phyloP scores from a whole-genome alignment of 768 basidiomycete species.

The Boletus vermiculosoides region DNA sequence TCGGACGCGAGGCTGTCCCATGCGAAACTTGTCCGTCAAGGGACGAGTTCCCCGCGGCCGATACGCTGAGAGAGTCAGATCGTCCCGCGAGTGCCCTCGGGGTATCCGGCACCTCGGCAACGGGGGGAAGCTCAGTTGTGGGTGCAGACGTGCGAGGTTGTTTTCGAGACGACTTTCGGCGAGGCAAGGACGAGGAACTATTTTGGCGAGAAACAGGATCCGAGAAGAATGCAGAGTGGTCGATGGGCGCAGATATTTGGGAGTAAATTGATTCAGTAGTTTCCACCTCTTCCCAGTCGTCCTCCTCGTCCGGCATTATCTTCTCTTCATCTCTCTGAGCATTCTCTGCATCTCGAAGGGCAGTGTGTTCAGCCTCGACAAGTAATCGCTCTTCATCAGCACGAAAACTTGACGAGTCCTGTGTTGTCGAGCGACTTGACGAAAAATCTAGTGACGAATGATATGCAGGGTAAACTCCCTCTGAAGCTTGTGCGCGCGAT shows the following conservation, averaged over 20 bases:
- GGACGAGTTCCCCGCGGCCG: constrained; percentile 6
- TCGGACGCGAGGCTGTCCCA: constrained; percentile 7
- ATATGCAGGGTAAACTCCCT: neutral
- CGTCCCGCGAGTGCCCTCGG: neutral
- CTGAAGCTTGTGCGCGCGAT: constrained; percentile 21
- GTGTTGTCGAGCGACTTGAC: constrained; percentile 7
- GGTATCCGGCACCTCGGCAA: constrained; percentile 18
- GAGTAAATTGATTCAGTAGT: constrained; percentile 24
- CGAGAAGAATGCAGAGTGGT: constrained; percentile 9
- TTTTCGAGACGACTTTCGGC: constrained; percentile 12
- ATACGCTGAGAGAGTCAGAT: neutral
- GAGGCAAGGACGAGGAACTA: neutral
- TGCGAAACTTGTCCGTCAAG: constrained; percentile 11
- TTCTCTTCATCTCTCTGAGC: neutral
- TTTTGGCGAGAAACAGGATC: constrained; percentile 2
- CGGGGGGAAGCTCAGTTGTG: constrained; percentile 13
- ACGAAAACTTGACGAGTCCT: constrained; percentile 1
- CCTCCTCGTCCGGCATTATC: neutral
- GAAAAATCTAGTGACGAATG: constrained; percentile 2
- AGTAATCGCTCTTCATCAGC: constrained; percentile 13
- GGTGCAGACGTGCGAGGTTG: neutral
- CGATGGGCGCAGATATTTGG: constrained; percentile 22
- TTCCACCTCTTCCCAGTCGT: neutral
- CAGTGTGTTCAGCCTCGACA: constrained; percentile 15
- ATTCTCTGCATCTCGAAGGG: constrained; percentile 14